Evolutionary conservation across 257 asterid species (phyloP).

Genomic region (Scutellaria baicalensis): DNA sequence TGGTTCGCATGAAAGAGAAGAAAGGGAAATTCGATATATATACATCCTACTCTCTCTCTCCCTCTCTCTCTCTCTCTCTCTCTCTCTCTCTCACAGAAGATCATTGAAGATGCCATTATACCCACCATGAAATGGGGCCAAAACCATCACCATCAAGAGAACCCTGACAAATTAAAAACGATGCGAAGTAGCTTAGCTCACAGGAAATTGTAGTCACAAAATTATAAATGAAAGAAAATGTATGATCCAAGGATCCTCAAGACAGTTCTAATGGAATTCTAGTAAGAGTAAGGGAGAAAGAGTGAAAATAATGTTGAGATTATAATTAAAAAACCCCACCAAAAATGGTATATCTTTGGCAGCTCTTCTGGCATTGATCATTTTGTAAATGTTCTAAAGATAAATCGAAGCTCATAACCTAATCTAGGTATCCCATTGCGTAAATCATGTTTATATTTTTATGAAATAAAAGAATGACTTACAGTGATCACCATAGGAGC

Average conservation of each 20-base stretch:
- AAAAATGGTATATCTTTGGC: neutral
- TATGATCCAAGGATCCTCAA: neutral
- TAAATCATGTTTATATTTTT: neutral
- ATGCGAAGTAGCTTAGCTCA: neutral
- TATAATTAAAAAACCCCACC: neutral
- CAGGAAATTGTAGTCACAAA: neutral
- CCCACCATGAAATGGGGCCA: conserved; percentile 87
- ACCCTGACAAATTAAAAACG: conserved; percentile 37
- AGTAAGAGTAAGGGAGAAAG: neutral
- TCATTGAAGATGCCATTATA: neutral
- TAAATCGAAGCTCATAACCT: neutral
- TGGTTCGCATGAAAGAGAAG: neutral
- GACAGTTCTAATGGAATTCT: no score
- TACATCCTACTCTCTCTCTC: neutral
- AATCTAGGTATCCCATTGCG: neutral
- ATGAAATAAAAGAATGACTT: conserved; percentile 13
- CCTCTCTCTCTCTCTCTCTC: neutral
- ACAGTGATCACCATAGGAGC: conserved; percentile 52
- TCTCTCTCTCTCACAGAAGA: neutral
- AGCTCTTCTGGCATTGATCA: neutral
- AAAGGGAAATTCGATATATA: neutral
- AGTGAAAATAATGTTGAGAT: neutral
- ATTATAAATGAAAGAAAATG: neutral
- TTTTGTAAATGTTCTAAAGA: neutral
- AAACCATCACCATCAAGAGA: conserved; percentile 76